Percentiles rank a stretch among this genome's conserved stretches.
Evolutionary conservation across 2,329 filamentous ascomycete species (phyloP).

Genomic region (Corniculantispora saksenae): DNA sequence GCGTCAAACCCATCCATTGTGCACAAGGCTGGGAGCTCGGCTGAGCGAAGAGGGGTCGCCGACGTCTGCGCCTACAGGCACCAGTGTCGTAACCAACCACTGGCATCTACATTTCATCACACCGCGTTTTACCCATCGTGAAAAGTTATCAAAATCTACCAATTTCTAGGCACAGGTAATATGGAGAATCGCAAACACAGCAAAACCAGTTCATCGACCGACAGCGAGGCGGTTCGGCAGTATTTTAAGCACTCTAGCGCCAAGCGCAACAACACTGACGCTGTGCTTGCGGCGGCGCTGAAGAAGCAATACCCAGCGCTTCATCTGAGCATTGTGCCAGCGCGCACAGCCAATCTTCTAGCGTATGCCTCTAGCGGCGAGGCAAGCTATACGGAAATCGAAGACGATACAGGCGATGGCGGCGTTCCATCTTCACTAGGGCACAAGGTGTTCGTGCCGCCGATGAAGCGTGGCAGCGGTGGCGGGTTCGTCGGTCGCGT

Average conservation of each 20-base stretch:
- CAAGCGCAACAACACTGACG: constrained; percentile 44
- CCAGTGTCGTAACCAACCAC: neutral
- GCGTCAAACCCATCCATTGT: neutral
- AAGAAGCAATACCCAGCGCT: constrained; percentile 31
- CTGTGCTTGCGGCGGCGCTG: constrained; percentile 42
- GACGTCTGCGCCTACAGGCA: constrained; percentile 4
- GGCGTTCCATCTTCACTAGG: constrained; percentile 38
- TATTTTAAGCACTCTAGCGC: constrained; percentile 43
- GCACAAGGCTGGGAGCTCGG: neutral
- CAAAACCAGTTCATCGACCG: neutral
- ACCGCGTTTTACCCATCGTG: neutral
- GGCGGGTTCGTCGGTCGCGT: constrained; percentile 36
- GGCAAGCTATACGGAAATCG: constrained; percentile 35
- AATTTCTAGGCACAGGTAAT: neutral
- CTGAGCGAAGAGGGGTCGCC: constrained; percentile 13
- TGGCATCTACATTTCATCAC: neutral
- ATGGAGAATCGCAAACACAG: neutral
- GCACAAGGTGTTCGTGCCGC: constrained; percentile 43
- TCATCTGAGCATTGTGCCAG: constrained; percentile 14
- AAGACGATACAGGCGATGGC: constrained; percentile 23
- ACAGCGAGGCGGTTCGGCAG: constrained; percentile 10
- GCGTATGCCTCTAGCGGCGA: constrained; percentile 43
- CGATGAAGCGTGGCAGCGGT: constrained; percentile 43
- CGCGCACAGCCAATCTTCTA: constrained; percentile 39
- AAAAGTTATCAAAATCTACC: neutral